These are phyloP conservation scores for Lasiodiplodia hormozganensis DNA, from an alignment of 2,329 filamentous ascomycete species.

Conservation along the genomic window DNA sequence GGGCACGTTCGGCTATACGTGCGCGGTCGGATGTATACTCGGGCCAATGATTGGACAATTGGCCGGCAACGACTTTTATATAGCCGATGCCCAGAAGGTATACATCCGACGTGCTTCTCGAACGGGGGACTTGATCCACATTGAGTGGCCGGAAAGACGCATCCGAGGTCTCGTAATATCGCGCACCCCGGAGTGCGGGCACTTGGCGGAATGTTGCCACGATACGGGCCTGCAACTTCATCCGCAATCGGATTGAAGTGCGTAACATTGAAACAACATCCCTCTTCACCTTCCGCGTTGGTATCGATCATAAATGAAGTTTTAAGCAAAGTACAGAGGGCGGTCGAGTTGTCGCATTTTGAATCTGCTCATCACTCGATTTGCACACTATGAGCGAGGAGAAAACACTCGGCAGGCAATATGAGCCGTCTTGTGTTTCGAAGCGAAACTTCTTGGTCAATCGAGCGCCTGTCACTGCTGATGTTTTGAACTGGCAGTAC, in stretches of 20 bases:
- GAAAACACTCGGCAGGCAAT: not conserved
- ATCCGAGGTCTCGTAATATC: conserved; percentile 4
- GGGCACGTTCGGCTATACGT: conserved; percentile 5
- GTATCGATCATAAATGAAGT: not conserved
- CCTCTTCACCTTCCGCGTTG: not conserved
- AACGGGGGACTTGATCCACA: not conserved
- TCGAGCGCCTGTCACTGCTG: conserved; percentile 45
- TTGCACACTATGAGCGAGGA: not conserved
- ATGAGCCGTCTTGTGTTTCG: conserved; percentile 32
- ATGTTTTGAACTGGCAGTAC: conserved; percentile 49
- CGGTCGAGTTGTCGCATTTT: too few relatives aligned
- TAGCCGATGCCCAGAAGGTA: not conserved
- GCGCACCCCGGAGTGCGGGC: not conserved
- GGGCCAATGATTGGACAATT: not conserved
- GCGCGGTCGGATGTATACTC: conserved; percentile 5
- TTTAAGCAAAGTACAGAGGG: too few relatives aligned
- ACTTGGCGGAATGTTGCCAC: not conserved
- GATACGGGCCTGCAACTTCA: not conserved
- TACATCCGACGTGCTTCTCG: conserved; percentile 4
- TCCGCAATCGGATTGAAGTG: not conserved
- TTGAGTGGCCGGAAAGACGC: not conserved
- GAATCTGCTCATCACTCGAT: not conserved
- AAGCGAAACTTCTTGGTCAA: conserved; percentile 44
- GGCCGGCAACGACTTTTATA: not conserved
- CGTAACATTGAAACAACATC: not conserved